phyloP scores from a whole-genome alignment of 768 basidiomycete genomes.

The Cystofilobasidium ferigula region DNA sequence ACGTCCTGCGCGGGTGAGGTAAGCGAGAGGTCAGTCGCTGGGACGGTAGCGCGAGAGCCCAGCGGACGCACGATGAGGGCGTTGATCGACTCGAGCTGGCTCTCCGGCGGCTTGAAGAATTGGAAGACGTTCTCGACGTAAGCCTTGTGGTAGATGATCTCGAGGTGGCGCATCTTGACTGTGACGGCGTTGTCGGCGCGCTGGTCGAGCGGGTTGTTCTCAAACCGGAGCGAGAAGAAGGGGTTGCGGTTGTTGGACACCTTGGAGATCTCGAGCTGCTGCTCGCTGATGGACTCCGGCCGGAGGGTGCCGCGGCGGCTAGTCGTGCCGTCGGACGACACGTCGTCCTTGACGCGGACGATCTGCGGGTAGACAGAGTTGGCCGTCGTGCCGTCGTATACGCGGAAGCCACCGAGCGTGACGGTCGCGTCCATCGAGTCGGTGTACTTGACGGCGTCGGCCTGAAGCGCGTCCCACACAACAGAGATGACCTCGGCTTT shows the following conservation, averaged over 20 bases:
- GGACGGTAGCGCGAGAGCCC: neutral
- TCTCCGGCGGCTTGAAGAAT: conserved; percentile 88
- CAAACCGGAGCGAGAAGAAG: conserved; percentile 85
- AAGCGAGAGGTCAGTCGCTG: neutral
- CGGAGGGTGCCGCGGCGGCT: conserved; percentile 29
- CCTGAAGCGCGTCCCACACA: conserved; percentile 75
- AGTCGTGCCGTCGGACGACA: conserved; percentile 11
- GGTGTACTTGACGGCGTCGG: conserved; percentile 69
- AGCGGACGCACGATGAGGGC: conserved; percentile 61
- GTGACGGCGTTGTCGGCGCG: conserved; percentile 83
- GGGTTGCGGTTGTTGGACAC: conserved; percentile 37
- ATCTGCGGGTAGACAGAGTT: conserved; percentile 78
- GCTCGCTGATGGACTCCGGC: conserved; percentile 3
- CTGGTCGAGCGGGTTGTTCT: conserved; percentile 80
- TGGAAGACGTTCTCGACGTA: conserved; percentile 83
- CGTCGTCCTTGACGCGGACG: conserved; percentile 61
- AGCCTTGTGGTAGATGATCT: conserved; percentile 88
- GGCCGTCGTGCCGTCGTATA: conserved; percentile 80
- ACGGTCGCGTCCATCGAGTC: conserved; percentile 76
- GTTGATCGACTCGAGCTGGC: conserved; percentile 88
- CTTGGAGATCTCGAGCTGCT: conserved; percentile 25
- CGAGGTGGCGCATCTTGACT: conserved; percentile 84
- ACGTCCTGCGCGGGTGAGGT: conserved; percentile 49
- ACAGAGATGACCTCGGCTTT: conserved; percentile 67
- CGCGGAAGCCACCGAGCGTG: conserved; percentile 71